Percentiles rank a stretch among this genome's conserved stretches.
Evolutionary conservation across 805 yeast species (phyloP).

Genomic region (Yamadazyma sp.): DNA sequence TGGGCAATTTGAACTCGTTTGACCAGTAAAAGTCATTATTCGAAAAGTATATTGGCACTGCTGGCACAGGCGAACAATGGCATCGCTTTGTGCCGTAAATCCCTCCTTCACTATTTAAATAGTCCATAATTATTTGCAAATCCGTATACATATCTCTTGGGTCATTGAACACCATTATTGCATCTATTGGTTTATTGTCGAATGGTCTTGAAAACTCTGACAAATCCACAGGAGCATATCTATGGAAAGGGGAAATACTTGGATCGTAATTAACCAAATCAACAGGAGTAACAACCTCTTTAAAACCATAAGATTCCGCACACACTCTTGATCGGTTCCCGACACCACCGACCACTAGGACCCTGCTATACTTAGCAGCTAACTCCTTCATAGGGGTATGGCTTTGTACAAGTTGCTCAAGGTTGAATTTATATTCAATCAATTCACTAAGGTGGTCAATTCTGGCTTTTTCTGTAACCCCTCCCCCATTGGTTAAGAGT

Average conservation of each 20-base stretch:
- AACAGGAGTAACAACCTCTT: slow-evolving; percentile 68
- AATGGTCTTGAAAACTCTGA: slow-evolving; percentile 10
- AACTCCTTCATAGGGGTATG: slow-evolving; percentile 76
- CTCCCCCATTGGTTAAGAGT: slow-evolving; percentile 91
- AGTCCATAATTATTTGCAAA: slow-evolving; percentile 71
- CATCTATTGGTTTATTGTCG: slow-evolving; percentile 54
- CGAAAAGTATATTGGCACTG: slow-evolving; percentile 73
- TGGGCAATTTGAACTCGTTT: slow-evolving; percentile 69
- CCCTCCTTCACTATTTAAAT: slow-evolving; percentile 65
- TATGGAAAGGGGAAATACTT: slow-evolving; percentile 67
- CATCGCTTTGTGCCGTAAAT: slow-evolving; percentile 58
- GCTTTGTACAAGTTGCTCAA: slow-evolving; percentile 73
- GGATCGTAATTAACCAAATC: slow-evolving; percentile 65
- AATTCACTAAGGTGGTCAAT: slow-evolving; percentile 26
- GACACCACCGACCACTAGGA: slow-evolving; percentile 83
- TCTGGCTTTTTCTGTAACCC: slow-evolving; percentile 63
- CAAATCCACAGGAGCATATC: slow-evolving; percentile 3
- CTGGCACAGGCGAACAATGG: slow-evolving; percentile 38
- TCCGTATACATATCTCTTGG: slow-evolving; percentile 89
- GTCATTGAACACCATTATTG: slow-evolving; percentile 81
- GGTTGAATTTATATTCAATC: slow-evolving; percentile 39
- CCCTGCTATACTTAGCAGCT: slow-evolving; percentile 44
- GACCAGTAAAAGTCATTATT: slow-evolving; percentile 89
- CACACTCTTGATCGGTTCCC: slow-evolving; percentile 67
- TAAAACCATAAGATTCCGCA: slow-evolving; percentile 75